Conservation (phyloP, 2,329 filamentous ascomycete genomes). For the Ophiostoma fasciatum region DNA sequence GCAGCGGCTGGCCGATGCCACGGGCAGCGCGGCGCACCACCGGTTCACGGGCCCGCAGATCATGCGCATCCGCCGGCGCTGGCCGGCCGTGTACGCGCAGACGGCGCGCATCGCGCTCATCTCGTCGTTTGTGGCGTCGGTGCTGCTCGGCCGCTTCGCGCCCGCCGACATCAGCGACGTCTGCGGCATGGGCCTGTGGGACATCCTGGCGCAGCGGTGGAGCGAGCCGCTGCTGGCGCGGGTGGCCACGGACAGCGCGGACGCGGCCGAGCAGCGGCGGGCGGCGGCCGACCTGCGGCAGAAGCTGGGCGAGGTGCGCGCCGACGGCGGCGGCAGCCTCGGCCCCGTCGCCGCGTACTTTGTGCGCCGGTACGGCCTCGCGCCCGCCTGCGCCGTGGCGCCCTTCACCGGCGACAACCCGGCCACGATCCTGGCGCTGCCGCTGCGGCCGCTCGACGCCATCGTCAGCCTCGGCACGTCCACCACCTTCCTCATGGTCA, state of each 20-base stretch:
- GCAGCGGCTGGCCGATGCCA: conserved; percentile 58
- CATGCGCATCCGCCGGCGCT: conserved; percentile 65
- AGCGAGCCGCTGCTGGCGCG: conserved; percentile 61
- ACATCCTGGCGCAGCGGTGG: conserved; percentile 62
- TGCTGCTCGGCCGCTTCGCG: conserved; percentile 73
- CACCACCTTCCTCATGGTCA: conserved; percentile 96
- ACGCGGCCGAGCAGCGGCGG: conserved; percentile 25
- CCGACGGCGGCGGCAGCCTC: conserved; percentile 67
- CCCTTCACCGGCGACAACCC: conserved; percentile 96
- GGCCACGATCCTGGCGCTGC: conserved; percentile 81
- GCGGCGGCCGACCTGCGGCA: conserved; percentile 49
- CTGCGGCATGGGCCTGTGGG: conserved; percentile 94
- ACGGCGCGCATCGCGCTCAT: conserved; percentile 84
- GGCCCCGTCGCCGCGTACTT: conserved; percentile 70
- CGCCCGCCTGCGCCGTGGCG: conserved; percentile 56
- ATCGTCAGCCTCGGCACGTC: conserved; percentile 92
- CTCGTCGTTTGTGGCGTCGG: conserved; percentile 84
- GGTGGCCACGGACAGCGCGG: conserved; percentile 45
- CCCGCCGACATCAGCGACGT: conserved; percentile 90
- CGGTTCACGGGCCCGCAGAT: conserved; percentile 98
- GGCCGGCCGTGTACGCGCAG: conserved; percentile 65
- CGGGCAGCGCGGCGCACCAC: conserved; percentile 90
- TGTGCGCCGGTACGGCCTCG: conserved; percentile 62
- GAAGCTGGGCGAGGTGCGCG: conserved; percentile 68
- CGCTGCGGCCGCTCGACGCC: conserved; percentile 73